Percentiles rank a stretch among this genome's conserved stretches.
Conservation (phyloP, 2,329 filamentous ascomycete genomes). For the Magnaporthiopsis incrustans region DNA sequence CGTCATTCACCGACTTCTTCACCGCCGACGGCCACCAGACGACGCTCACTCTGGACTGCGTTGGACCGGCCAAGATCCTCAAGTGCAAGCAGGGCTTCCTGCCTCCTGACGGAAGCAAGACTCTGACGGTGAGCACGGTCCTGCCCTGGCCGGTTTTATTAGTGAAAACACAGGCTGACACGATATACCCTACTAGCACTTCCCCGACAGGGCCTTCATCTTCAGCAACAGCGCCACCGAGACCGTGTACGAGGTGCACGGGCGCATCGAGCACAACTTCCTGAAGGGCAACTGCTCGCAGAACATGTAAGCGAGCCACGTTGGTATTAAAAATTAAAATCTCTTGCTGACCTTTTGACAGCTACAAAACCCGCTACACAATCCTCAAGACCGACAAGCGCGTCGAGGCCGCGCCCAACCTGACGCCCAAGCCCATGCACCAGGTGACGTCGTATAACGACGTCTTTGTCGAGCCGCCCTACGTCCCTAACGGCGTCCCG, state of each 20-base stretch:
- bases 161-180: neutral
- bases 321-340: neutral
- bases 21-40: slow-evolving; percentile 3
- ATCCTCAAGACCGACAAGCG: slow-evolving; percentile 1
- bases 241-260: slow-evolving; percentile 4
- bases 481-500: slow-evolving; percentile 2
- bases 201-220: slow-evolving; percentile 1
- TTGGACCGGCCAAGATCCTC: slow-evolving; percentile 1
- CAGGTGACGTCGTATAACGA: slow-evolving; percentile 6
- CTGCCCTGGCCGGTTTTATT: neutral
- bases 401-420: slow-evolving; percentile 1
- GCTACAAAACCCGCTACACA: slow-evolving; percentile 6
- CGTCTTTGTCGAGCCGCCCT: slow-evolving; percentile 1
- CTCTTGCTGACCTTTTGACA: neutral
- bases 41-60: slow-evolving; percentile 1
- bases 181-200: neutral
- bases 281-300: slow-evolving; percentile 7
- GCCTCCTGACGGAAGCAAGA: slow-evolving; percentile 5
- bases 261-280: slow-evolving; percentile 6
- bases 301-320: neutral
- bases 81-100: slow-evolving; percentile 7
- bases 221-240: slow-evolving; percentile 3
- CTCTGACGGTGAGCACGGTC: neutral
- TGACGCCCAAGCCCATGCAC: slow-evolving; percentile 1
- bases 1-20: slow-evolving; percentile 4